Conservation (phyloP, 371 early-diverging fungal species). For the Mucor irregularis region DNA sequence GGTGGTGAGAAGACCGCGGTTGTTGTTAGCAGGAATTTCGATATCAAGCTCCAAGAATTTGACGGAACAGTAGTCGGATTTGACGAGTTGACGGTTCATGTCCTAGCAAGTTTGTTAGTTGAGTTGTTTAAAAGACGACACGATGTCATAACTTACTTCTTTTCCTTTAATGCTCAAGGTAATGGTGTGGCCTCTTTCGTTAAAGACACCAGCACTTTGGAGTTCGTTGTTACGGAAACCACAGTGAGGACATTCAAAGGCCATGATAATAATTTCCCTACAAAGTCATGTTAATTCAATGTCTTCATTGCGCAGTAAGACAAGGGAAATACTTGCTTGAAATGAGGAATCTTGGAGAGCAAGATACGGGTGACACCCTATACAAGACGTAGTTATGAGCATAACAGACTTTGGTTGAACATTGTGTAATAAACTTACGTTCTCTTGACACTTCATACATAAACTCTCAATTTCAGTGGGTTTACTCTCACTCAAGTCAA, state of each 20-base stretch:
- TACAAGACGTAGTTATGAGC: background rate
- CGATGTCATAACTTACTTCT: conserved; percentile 32
- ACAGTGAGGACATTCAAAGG: conserved; percentile 95
- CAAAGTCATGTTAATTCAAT: background rate
- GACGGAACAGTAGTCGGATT: conserved; percentile 82
- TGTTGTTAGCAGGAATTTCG: conserved; percentile 82
- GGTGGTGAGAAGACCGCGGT: conserved; percentile 83
- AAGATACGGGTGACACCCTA: conserved; percentile 86
- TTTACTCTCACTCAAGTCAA: conserved; percentile 63
- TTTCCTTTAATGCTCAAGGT: conserved; percentile 61
- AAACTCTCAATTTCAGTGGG: conserved; percentile 87
- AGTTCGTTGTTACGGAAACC: conserved; percentile 88
- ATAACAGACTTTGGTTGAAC: background rate
- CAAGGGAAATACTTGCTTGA: conserved; percentile 61
- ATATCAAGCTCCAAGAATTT: conserved; percentile 84
- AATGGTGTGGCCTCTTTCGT: conserved; percentile 78
- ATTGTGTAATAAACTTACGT: conserved; percentile 50
- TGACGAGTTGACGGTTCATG: conserved; percentile 89
- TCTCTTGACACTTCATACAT: conserved; percentile 90
- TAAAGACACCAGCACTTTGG: conserved; percentile 82
- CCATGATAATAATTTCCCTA: conserved; percentile 88
- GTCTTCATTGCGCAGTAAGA: too few species aligned
- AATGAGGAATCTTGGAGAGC: conserved; percentile 92
- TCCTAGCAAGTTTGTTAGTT: conserved; percentile 55
- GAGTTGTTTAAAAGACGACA: background rate